A percentile compares a stretch with the other conserved stretches of the same genome.
These are phyloP conservation scores for Vicia faba DNA, from an alignment of 306 rosid genomes.

Conservation along the genomic window DNA sequence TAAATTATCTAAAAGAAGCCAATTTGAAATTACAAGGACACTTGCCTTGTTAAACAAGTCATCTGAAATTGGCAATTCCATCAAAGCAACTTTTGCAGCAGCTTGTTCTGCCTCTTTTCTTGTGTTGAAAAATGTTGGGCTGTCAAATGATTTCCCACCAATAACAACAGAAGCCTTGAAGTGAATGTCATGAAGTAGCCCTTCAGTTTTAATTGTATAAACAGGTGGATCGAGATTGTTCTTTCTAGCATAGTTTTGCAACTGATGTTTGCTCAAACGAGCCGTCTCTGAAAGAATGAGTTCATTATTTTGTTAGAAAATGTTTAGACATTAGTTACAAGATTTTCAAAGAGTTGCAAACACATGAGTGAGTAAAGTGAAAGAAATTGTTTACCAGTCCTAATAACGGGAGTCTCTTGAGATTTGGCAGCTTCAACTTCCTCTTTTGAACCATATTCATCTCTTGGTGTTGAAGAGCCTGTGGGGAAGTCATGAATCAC, in stretches of 20 bases:
- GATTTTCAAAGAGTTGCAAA: background rate
- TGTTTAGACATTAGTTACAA: background rate
- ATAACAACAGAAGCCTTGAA: conserved; percentile 38
- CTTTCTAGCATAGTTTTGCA: conserved; percentile 34
- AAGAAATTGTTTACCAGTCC: conserved; percentile 38
- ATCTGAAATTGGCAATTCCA: conserved; percentile 31
- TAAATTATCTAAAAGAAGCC: background rate
- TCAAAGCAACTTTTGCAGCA: conserved; percentile 40
- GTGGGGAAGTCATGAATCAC: background rate
- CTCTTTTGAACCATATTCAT: conserved; percentile 12
- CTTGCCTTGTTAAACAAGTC: conserved; percentile 45
- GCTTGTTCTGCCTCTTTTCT: conserved; percentile 42
- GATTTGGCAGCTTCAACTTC: background rate
- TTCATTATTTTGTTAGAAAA: conserved; percentile 4
- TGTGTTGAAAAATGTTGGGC: conserved; percentile 28
- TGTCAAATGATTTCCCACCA: conserved; percentile 38
- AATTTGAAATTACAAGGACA: no score
- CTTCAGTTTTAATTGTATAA: conserved; percentile 16
- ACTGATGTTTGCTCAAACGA: conserved; percentile 33
- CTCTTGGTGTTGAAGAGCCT: conserved; percentile 8
- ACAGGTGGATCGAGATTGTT: conserved; percentile 36
- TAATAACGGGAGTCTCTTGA: conserved; percentile 3
- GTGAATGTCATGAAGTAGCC: conserved; percentile 19
- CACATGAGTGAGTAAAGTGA: background rate
- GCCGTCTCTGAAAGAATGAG: conserved; percentile 30